Percentiles rank a stretch among this genome's conserved stretches.
These are phyloP conservation scores for Diaporthe amygdali DNA, from an alignment of 2,329 filamentous ascomycete species.

Conservation along the genomic window DNA sequence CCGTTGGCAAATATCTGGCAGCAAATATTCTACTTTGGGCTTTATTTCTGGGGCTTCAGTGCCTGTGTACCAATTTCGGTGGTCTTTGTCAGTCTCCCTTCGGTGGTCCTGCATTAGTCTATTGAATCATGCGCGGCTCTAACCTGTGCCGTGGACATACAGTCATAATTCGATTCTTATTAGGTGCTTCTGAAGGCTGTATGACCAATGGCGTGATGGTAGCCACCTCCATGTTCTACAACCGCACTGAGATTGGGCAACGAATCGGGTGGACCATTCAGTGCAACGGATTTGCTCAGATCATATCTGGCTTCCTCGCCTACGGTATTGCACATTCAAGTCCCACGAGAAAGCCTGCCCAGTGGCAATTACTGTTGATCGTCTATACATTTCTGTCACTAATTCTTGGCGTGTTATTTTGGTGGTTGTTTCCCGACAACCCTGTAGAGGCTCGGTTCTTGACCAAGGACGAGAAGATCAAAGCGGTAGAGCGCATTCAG, in stretches of 20 bases:
- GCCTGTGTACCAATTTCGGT: neutral
- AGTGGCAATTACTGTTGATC: neutral
- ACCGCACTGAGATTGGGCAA: neutral
- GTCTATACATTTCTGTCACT: neutral
- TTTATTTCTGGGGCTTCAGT: neutral
- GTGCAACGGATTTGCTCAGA: neutral
- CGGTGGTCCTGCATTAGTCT: no score
- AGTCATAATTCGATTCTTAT: neutral
- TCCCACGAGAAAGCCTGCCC: neutral
- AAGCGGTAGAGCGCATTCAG: neutral
- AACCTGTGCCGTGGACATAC: neutral
- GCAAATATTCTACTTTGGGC: neutral
- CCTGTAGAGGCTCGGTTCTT: neutral
- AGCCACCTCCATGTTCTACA: conserved; percentile 6
- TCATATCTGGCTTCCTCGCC: neutral
- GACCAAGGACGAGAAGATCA: neutral
- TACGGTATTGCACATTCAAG: neutral
- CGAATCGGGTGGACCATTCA: neutral
- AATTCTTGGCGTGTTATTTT: neutral
- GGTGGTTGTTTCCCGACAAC: neutral
- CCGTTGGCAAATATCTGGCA: neutral
- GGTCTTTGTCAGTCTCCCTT: neutral
- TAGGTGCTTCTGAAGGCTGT: neutral
- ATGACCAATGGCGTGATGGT: conserved; percentile 6
- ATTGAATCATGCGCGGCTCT: neutral